Percentiles rank a stretch among this genome's conserved stretches.
Conservation (phyloP, 768 basidiomycete genomes). For the Daedaleopsis sinensis region DNA sequence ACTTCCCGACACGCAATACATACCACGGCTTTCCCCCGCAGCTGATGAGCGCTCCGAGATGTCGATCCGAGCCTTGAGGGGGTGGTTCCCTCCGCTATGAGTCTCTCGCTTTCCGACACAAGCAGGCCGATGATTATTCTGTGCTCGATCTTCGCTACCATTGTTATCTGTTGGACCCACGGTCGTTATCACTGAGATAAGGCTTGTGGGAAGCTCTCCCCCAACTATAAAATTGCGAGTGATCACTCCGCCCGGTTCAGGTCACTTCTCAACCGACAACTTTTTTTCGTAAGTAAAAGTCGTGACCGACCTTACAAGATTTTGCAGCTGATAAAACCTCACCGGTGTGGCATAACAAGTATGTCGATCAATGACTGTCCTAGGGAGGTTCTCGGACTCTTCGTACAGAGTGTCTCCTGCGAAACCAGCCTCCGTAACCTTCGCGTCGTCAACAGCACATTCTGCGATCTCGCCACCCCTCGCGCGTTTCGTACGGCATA, state of each 20-base stretch:
- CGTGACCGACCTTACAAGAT: too few species aligned
- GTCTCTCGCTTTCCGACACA: too few species aligned
- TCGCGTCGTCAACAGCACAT: slow-evolving; percentile 15
- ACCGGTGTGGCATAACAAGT: too few species aligned
- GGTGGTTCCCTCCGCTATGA: too few species aligned
- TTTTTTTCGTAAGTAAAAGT: background rate
- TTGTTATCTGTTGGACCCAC: too few species aligned
- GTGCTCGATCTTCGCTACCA: too few species aligned
- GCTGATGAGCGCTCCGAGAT: slow-evolving; percentile 1
- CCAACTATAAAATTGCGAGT: too few species aligned
- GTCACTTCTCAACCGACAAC: background rate
- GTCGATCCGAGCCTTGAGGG: too few species aligned
- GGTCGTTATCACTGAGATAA: background rate
- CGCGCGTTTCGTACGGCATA: slow-evolving; percentile 14
- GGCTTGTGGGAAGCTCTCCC: background rate
- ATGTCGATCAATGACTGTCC: slow-evolving; percentile 16
- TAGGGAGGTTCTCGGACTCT: slow-evolving; percentile 15
- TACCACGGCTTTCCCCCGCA: background rate
- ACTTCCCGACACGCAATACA: slow-evolving; percentile 19
- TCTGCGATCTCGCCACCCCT: slow-evolving; percentile 17
- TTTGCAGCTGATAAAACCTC: too few species aligned
- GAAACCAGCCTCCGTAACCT: slow-evolving; percentile 11
- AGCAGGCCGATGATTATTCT: too few species aligned
- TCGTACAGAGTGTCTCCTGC: slow-evolving; percentile 10
- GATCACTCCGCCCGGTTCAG: too few species aligned